Evolutionary conservation across 805 yeast genomes (phyloP).

Genomic region (Candida multigemmis): DNA sequence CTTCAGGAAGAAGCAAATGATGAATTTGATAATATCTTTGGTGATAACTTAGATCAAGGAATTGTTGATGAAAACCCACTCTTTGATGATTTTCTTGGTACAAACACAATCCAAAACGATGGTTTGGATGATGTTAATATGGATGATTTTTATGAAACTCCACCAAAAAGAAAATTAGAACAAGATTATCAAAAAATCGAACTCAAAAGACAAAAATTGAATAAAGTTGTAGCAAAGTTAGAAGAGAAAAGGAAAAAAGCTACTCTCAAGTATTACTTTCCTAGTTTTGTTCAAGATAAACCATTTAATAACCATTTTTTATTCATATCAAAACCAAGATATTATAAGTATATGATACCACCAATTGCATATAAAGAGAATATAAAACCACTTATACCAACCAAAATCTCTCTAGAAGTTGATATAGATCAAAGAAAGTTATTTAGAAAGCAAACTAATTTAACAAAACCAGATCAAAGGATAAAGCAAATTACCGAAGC

Average conservation of each 20-base stretch:
- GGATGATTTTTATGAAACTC: conserved; percentile 11
- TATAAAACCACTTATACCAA: conserved; percentile 45
- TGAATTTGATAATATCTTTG: conserved; percentile 31
- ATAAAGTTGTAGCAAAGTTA: conserved; percentile 15
- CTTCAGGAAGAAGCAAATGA: conserved; percentile 27
- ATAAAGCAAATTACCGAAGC: conserved; percentile 15
- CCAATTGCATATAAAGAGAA: conserved; percentile 20
- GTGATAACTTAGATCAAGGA: conserved; percentile 13
- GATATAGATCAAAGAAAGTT: conserved; percentile 50
- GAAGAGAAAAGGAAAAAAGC: conserved; percentile 16
- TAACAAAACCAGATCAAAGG: conserved; percentile 4
- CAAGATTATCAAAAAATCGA: conserved; percentile 12
- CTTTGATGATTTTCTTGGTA: conserved; percentile 10
- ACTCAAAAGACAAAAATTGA: conserved; percentile 19
- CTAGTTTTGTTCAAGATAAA: conserved; percentile 47
- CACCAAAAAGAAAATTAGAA: conserved; percentile 8
- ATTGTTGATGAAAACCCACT: conserved; percentile 9
- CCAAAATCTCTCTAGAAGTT: conserved; percentile 49
- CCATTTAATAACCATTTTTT: conserved; percentile 57
- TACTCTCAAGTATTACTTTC: conserved; percentile 44
- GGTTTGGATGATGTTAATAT: conserved; percentile 14
- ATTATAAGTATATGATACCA: conserved; percentile 46
- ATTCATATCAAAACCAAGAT: conserved; percentile 53
- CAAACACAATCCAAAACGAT: conserved; percentile 8
- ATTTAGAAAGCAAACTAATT: conserved; percentile 28